Base-by-base conservation (phyloP, 2,329 filamentous ascomycete species). In the Fusarium caatingaense region DNA sequence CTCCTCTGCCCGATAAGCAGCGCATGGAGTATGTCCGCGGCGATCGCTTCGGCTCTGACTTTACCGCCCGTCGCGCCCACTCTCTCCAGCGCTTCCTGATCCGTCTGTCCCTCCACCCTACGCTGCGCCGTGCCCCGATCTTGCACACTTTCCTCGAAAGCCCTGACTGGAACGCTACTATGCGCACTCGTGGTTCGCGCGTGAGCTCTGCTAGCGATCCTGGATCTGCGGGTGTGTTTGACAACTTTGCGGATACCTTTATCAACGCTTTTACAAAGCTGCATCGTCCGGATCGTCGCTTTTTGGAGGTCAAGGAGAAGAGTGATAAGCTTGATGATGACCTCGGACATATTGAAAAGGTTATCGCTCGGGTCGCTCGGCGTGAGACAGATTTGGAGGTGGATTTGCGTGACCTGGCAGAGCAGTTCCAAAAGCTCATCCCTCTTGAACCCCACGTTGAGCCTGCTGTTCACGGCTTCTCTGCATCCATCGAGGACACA, bases 21-120 rank as follows among this genome's bases (percentile, higher is more conserved):
- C 97, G 97, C 82, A 97, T 99, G 93, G 94, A 97, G 78, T 98
- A 98, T 78, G 96, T 98, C 54, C 92, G 94, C 37, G 96, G 96
- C 73, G 95, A 98, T 83, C 92, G 96, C 68, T 99, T 99, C 80
- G 94, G 94, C 11, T 82, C 91, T 51, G 96, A 98, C 81, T 99
- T 99, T 79, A 99, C 94, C 34, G 86, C 89, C 47, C 91, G 96
- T 34, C 90, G 96, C 72, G 94, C 93, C 53, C 92, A 94, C 84
- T 98, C 94, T 6, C 86, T 99, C 55, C 91, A 97, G 80, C 92
- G 96, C 55, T 99, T 99, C 79, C 87, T 99, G 47, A 89, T 91
- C 76, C 92, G 96, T 7, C 85, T 98, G 60, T 90, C 94, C 5
- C 86, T 97, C 46, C 96, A 99, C 76, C 96, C 96, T 0, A 91